phyloP scores from a whole-genome alignment of 2,329 filamentous ascomycete genomes.

The Fusarium ambrosium region DNA sequence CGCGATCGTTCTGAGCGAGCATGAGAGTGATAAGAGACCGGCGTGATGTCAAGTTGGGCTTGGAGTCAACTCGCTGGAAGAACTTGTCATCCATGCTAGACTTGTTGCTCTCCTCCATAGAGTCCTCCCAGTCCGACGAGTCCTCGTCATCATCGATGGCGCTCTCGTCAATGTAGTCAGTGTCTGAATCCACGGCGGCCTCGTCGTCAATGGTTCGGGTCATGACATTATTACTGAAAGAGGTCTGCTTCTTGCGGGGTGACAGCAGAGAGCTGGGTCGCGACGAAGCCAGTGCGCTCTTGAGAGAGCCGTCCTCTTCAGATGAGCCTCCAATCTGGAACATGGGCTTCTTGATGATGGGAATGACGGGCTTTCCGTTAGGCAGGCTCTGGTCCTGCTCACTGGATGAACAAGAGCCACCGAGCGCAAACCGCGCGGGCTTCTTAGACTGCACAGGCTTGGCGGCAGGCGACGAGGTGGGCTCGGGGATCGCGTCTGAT shows the following conservation, averaged over 20 bases:
- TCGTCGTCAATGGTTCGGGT: conserved; percentile 74
- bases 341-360: conserved; percentile 55
- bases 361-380: conserved; percentile 51
- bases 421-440: conserved; percentile 76
- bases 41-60: conserved; percentile 84
- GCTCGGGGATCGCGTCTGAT: conserved; percentile 73
- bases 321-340: conserved; percentile 72
- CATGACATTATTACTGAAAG: conserved; percentile 82
- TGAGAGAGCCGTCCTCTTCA: conserved; percentile 84
- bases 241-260: conserved; percentile 79
- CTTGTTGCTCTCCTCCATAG: conserved; percentile 84
- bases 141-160: conserved; percentile 83
- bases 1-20: conserved; percentile 82
- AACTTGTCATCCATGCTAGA: conserved; percentile 86
- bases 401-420: conserved; percentile 83
- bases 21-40: conserved; percentile 91
- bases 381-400: conserved; percentile 66
- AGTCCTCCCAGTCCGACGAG: conserved; percentile 72
- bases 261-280: conserved; percentile 57
- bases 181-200: conserved; percentile 68
- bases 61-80: conserved; percentile 93
- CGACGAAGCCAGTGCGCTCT: conserved; percentile 63
- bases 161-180: conserved; percentile 83
- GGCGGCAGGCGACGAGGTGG: conserved; percentile 66
- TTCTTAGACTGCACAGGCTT: conserved; percentile 79